These are phyloP conservation scores for Spongispora temasekensis DNA, from an alignment of 1,284 basidiomycete genomes.

Conservation along the genomic window DNA sequence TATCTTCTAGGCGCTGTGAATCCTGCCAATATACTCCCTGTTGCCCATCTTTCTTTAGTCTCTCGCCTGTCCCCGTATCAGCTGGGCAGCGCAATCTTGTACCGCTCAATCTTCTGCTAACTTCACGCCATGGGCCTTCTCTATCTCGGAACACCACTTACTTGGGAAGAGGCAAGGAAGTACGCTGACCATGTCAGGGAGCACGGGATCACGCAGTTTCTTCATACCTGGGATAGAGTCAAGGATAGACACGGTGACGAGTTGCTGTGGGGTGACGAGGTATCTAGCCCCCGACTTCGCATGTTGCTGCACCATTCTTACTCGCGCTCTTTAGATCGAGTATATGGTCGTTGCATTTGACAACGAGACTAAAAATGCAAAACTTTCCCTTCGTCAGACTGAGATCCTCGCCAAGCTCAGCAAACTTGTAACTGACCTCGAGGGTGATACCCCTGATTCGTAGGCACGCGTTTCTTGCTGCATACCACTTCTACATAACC, in stretches of 20 bases:
- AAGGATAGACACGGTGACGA: conserved; percentile 93
- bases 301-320: conserved; percentile 4
- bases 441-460: conserved; percentile 60
- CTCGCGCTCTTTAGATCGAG: conserved; percentile 67
- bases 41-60: not conserved
- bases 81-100: conserved; percentile 16
- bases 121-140: conserved; percentile 83
- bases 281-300: conserved; percentile 36
- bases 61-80: not conserved
- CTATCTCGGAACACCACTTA: conserved; percentile 90
- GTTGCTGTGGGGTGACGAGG: conserved; percentile 99
- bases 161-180: conserved; percentile 89
- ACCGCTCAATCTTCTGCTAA: too few relatives aligned
- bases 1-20: not conserved
- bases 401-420: conserved; percentile 90
- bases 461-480: conserved; percentile 36
- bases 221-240: conserved; percentile 89
- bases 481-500: conserved; percentile 8
- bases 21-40: not conserved
- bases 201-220: conserved; percentile 95
- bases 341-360: conserved; percentile 95
- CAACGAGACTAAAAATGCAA: conserved; percentile 76
- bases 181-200: conserved; percentile 88
- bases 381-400: conserved; percentile 88
- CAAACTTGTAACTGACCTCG: conserved; percentile 67